Evolutionary conservation across 768 basidiomycete genomes (phyloP).

Genomic region (Lentinula boryana): DNA sequence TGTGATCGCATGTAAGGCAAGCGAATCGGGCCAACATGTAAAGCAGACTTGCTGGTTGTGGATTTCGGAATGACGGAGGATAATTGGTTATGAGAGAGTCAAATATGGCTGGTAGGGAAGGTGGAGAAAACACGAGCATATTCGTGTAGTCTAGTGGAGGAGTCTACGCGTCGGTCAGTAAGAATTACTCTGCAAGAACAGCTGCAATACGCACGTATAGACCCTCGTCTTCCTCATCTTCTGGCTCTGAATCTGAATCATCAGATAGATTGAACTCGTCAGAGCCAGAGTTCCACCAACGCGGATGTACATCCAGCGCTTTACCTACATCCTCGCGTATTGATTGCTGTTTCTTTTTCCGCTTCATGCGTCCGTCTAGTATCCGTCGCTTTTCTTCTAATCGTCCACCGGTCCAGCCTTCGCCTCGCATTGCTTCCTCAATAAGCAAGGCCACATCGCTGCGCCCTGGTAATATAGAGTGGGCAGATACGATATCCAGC

Average conservation of each 20-base stretch:
- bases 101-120: slow-evolving; percentile 70
- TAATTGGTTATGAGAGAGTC: slow-evolving; percentile 77
- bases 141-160: slow-evolving; percentile 71
- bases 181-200: neutral
- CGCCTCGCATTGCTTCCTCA: slow-evolving; percentile 81
- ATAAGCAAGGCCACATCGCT: slow-evolving; percentile 84
- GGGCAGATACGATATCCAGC: slow-evolving; percentile 84
- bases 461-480: slow-evolving; percentile 74
- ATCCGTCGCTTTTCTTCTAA: slow-evolving; percentile 63
- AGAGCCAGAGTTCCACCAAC: slow-evolving; percentile 62
- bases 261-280: slow-evolving; percentile 22
- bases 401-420: slow-evolving; percentile 75
- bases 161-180: slow-evolving; percentile 40
- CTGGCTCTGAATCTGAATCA: slow-evolving; percentile 35
- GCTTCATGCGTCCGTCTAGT: slow-evolving; percentile 52
- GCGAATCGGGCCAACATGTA: slow-evolving; percentile 93
- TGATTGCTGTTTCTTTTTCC: slow-evolving; percentile 44
- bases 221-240: slow-evolving; percentile 44
- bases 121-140: slow-evolving; percentile 92
- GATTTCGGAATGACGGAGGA: slow-evolving; percentile 61
- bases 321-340: slow-evolving; percentile 55
- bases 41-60: slow-evolving; percentile 86
- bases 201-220: slow-evolving; percentile 34
- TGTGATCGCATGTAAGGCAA: slow-evolving; percentile 82
- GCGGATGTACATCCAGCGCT: slow-evolving; percentile 47